A percentile compares a stretch with the other conserved stretches of the same genome.
phyloP scores from a whole-genome alignment of 2,329 filamentous ascomycete genomes.

The Ophiostoma ips region DNA sequence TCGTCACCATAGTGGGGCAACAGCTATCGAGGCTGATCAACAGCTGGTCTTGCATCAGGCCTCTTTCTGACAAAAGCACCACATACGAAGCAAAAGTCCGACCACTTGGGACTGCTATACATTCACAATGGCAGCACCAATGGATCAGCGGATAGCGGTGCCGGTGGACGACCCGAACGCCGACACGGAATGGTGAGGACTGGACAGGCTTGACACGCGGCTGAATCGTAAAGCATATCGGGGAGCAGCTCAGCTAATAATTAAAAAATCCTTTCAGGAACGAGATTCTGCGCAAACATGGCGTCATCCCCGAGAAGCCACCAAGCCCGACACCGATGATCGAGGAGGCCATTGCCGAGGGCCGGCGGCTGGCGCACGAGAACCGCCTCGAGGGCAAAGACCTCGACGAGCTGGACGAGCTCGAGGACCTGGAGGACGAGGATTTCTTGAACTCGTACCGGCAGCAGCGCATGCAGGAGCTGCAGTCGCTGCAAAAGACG shows the following conservation, averaged over 20 bases:
- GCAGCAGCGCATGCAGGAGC: conserved; percentile 73
- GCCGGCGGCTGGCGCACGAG: conserved; percentile 70
- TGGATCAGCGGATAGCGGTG: conserved; percentile 56
- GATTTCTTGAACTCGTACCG: conserved; percentile 79
- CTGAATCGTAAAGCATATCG: too few relatives aligned
- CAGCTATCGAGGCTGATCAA: not conserved
- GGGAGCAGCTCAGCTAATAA: too few relatives aligned
- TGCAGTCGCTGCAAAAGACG: conserved; percentile 60
- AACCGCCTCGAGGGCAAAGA: conserved; percentile 91
- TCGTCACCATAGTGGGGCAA: conserved; percentile 1
- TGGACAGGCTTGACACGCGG: too few relatives aligned
- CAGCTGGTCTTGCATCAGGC: not conserved
- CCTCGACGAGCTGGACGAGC: conserved; percentile 78
- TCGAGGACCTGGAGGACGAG: conserved; percentile 94
- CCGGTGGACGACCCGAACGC: conserved; percentile 91
- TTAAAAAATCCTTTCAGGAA: too few relatives aligned
- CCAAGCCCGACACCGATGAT: conserved; percentile 92
- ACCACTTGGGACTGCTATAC: not conserved
- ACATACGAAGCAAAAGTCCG: not conserved
- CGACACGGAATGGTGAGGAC: conserved; percentile 81
- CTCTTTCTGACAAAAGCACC: not conserved
- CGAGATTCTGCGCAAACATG: conserved; percentile 93
- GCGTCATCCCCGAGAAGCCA: conserved; percentile 93
- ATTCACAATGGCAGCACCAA: conserved; percentile 42
- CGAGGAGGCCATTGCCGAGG: conserved; percentile 82